phyloP scores from a whole-genome alignment of 73 alveolate genomes.

The Tetrahymena thermophila region DNA sequence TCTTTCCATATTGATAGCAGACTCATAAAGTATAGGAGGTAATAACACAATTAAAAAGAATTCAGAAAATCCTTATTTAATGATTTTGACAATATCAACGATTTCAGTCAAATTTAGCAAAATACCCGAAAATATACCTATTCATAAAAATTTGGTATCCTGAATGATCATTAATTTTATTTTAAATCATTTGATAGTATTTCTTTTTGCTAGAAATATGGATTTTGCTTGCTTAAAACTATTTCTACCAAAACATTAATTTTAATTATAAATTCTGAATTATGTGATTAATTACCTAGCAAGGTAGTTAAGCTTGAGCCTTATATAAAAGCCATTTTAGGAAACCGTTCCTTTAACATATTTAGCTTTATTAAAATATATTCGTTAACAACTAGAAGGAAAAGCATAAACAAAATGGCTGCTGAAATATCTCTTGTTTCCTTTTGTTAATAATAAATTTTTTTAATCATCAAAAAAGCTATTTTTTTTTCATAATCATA shows the following conservation, averaged over 20 bases:
- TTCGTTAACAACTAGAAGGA: not conserved
- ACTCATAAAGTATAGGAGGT: constrained; percentile 69
- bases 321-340: not conserved
- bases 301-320: not conserved
- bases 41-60: constrained; percentile 56
- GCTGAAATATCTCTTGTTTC: not conserved
- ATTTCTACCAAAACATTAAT: not conserved
- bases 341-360: not conserved
- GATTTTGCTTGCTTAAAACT: not conserved
- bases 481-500: not conserved
- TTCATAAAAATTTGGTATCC: not conserved
- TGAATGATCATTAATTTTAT: no score
- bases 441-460: not conserved
- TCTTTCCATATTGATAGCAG: constrained; percentile 80
- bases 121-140: not conserved
- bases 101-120: not conserved
- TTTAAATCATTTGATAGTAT: not conserved
- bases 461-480: not conserved
- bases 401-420: not conserved
- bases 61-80: constrained; percentile 38
- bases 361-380: not conserved
- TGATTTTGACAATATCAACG: not conserved
- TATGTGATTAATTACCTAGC: not conserved
- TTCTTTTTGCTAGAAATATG: not conserved
- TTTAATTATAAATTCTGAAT: no score